Evolutionary conservation across 176 grass and related monocot genomes (phyloP).

Genomic region (Zoysia japonica): DNA sequence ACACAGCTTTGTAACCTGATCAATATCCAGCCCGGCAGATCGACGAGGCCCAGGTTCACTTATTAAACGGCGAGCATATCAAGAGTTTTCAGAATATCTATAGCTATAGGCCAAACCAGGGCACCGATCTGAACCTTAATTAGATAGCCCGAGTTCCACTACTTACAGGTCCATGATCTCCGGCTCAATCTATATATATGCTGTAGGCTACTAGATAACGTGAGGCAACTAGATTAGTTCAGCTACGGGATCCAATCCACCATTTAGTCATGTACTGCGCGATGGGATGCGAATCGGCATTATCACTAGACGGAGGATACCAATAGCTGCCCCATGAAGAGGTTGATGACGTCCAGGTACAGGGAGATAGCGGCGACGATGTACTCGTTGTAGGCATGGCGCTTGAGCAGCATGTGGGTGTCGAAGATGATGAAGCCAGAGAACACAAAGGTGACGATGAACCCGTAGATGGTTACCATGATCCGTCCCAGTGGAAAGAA

Average conservation of each 20-base stretch:
- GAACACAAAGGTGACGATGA: constrained; percentile 49
- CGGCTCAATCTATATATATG: not conserved
- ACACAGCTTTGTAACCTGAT: too few species aligned
- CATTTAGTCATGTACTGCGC: not conserved
- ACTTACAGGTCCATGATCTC: constrained; percentile 19
- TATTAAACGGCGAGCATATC: not conserved
- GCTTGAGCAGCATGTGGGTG: constrained; percentile 60
- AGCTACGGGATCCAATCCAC: not conserved
- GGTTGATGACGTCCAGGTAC: constrained; percentile 73
- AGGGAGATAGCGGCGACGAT: constrained; percentile 54
- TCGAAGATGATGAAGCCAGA: constrained; percentile 57
- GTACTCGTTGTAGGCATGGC: constrained; percentile 62
- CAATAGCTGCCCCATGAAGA: constrained; percentile 60
- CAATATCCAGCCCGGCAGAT: too few species aligned
- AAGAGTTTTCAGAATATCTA: not conserved
- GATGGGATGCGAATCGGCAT: not conserved
- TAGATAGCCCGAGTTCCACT: constrained; percentile 5
- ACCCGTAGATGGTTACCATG: constrained; percentile 45
- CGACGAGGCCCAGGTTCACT: not conserved
- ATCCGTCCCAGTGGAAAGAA: constrained; percentile 49
- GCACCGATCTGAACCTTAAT: not conserved
- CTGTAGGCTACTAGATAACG: not conserved
- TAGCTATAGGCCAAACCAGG: not conserved
- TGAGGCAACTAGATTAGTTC: constrained; percentile 3
- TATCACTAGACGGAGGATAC: constrained; percentile 16